Base-by-base conservation (phyloP, 257 asterid species). In the Jaltomata sinuosa region DNA sequence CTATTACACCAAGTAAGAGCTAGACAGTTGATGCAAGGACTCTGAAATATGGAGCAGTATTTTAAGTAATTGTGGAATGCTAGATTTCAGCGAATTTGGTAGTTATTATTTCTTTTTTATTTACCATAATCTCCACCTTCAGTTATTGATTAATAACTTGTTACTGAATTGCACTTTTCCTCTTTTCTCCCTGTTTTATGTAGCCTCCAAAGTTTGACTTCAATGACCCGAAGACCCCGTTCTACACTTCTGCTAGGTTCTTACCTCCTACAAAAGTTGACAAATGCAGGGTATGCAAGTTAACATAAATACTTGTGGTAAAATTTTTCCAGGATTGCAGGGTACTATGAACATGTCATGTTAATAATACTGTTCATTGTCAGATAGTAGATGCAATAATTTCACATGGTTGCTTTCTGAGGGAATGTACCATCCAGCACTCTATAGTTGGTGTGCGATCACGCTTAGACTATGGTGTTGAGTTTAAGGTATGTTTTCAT, bases 261-360 rank as follows among this genome's bases (percentile, higher is more conserved):
- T 89, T 94, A 87, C 99, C 99, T 2, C 99, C 98, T 47, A 93
- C 98, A 40, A 94, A 95, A 92, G 91, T 94, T 57, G 98, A 94
- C 87, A 91, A 92, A 88, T 92, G 97, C 97, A 90, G 85, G 99
- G 98, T 94, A 91, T 47, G 91, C 80, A 49, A 22, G 76, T 85
- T 81, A 74, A 67, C 52, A 83, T 78, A 6, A 31, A 29, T 83
- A 16, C 22, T 6, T 84, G 31, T 84, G 34, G 27, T 80, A 65
- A 8, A 36, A 53, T 36, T 45, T 64, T 49, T 10, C 84, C 76
- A 32, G 29, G 50, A 68, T 32, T 68, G 52, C 21, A 38, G 8
- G 59, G 14, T 16, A 16, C 57, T 61, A 14, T 61, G 25, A 82
- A 82, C 52, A 57, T 59, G 40, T 38, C 53, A 80, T 80, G 55